These are phyloP conservation scores for Ramalina peruviana DNA, from an alignment of 495 filamentous ascomycete species.

Conservation along the genomic window DNA sequence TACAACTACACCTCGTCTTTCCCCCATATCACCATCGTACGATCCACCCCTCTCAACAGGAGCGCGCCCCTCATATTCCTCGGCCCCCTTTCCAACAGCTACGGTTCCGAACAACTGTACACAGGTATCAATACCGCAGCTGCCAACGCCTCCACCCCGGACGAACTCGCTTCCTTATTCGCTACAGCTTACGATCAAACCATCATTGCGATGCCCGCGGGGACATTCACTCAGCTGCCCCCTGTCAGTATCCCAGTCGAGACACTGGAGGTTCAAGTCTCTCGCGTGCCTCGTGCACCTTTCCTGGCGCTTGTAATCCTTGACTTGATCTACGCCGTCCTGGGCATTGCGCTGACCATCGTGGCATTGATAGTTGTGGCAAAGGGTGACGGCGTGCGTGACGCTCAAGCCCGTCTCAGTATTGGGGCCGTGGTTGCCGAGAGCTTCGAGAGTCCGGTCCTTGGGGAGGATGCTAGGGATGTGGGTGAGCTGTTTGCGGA, in stretches of 20 bases:
- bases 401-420: constrained; percentile 9
- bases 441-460: constrained; percentile 6
- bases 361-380: constrained; percentile 1
- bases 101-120: neutral
- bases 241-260: neutral
- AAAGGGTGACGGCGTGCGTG: neutral
- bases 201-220: constrained; percentile 1
- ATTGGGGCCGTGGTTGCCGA: constrained; percentile 9
- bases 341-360: constrained; percentile 7
- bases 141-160: neutral
- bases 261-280: no score
- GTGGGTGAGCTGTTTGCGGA: constrained; percentile 11
- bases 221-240: neutral
- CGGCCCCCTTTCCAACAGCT: neutral
- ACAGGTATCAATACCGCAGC: neutral
- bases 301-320: constrained; percentile 4
- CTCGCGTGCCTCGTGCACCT: constrained; percentile 6
- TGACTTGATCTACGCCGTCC: constrained; percentile 4
- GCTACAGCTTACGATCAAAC: constrained; percentile 4
- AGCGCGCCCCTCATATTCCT: neutral
- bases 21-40: neutral
- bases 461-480: constrained; percentile 10
- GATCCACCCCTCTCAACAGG: neutral
- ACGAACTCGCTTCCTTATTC: constrained; percentile 3
- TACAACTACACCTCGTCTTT: neutral